phyloP scores from a whole-genome alignment of 192 early-diverging fungal genomes.

The Coemansia sp. region DNA sequence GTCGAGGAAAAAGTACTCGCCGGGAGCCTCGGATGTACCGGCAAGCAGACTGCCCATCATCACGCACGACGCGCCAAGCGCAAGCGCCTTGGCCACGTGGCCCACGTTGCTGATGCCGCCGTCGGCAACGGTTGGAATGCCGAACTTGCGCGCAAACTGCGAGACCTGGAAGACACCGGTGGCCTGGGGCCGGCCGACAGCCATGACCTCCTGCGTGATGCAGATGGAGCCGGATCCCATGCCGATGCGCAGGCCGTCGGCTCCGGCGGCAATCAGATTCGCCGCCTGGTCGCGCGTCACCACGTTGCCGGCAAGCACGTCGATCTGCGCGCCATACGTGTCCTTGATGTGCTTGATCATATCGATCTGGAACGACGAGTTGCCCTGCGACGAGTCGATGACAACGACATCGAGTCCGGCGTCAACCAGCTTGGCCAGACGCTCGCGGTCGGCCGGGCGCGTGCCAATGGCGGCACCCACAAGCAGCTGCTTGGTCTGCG shows the following conservation, averaged over 20 bases:
- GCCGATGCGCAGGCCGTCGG: constrained; percentile 92
- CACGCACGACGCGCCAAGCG: constrained; percentile 93
- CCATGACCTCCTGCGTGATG: constrained; percentile 99
- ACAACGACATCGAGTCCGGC: constrained; percentile 97
- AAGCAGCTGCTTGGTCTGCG: constrained; percentile 85
- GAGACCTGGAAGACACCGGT: constrained; percentile 95
- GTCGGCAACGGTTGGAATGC: constrained; percentile 95
- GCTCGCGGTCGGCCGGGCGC: constrained; percentile 81
- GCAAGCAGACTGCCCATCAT: constrained; percentile 99
- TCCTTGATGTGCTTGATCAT: constrained; percentile 94
- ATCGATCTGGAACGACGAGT: constrained; percentile 90
- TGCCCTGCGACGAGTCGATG: constrained; percentile 95
- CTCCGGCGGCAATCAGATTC: constrained; percentile 87
- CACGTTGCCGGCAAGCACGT: constrained; percentile 97
- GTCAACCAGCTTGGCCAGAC: constrained; percentile 81
- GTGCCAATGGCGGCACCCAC: constrained; percentile 93
- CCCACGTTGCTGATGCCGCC: constrained; percentile 97
- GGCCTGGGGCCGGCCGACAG: constrained; percentile 96
- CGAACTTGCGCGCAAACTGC: constrained; percentile 91
- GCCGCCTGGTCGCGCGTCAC: constrained; percentile 95
- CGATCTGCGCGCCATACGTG: constrained; percentile 70
- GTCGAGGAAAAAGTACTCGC: constrained; percentile 98
- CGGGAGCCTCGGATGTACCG: constrained; percentile 93
- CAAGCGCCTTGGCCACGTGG: constrained; percentile 94
- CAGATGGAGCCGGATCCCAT: constrained; percentile 99